Conservation (phyloP, 371 early-diverging fungal genomes). For the Mucor lusitanicus region DNA sequence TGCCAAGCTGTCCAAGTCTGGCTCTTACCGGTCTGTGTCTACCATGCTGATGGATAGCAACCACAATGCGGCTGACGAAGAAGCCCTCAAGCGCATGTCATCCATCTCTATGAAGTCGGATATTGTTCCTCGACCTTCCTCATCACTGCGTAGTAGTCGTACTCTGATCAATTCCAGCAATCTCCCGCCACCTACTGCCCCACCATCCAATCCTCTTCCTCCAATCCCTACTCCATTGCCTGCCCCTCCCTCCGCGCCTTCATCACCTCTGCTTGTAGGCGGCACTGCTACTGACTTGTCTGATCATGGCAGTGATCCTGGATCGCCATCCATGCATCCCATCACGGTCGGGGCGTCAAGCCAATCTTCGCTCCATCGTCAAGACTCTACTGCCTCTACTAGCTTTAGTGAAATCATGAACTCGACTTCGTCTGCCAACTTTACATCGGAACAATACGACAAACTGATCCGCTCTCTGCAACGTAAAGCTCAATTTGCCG, state of each 20-base stretch:
- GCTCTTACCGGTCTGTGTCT: conserved; percentile 31
- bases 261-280: background rate
- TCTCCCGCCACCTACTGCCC: conserved; percentile 49
- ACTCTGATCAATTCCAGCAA: background rate
- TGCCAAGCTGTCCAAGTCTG: conserved; percentile 35
- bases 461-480: conserved; percentile 51
- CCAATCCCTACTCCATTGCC: conserved; percentile 48
- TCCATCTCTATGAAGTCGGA: conserved; percentile 25
- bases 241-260: conserved; percentile 21
- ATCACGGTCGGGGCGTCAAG: background rate
- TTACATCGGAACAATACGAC: conserved; percentile 48
- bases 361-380: conserved; percentile 16
- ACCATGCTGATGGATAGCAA: conserved; percentile 11
- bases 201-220: conserved; percentile 53
- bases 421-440: conserved; percentile 15
- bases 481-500: conserved; percentile 43
- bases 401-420: conserved; percentile 30
- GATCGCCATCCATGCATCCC: conserved; percentile 12
- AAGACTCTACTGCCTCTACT: conserved; percentile 24
- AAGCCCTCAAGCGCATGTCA: conserved; percentile 21
- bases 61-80: conserved; percentile 13
- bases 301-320: background rate
- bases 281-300: background rate
- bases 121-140: conserved; percentile 12
- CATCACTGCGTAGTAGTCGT: conserved; percentile 22